Base-by-base conservation (phyloP, 176 grass and related monocot genomes). In the Panicum miliaceum region DNA sequence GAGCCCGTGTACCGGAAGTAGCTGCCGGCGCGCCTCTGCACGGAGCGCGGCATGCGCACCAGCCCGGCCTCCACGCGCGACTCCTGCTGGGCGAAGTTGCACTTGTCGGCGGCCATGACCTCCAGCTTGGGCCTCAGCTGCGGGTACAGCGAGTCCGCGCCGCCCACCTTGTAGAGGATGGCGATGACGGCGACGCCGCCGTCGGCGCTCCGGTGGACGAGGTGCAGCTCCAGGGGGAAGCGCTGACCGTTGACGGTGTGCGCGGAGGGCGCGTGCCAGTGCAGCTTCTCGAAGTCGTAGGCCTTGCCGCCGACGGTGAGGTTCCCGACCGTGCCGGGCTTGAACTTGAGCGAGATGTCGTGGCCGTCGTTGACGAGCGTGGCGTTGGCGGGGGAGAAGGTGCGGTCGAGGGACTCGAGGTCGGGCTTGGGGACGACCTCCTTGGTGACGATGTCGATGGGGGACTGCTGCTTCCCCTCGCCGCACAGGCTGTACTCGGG, bases 1-100 rank as follows among this genome's bases (percentile, higher is more conserved):
- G 96, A 98, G 1, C 96, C 96, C 6, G n/a, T 5, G 51, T 98
- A 95, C 65, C 91, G 71, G 87, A 87, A 98, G 84, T 95, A 92
- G 87, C 88, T 95, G 4, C 76, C 75, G 3, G 81, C 83, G 1
- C 72, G 91, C 77, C 86, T 87, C 80, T 84, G 50, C 73, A 95
- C n/a, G n/a, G n/a, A n/a, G 57, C 15, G 84, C 68, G 22, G 73
- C 16, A 86, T 58, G 23, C 89, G 84, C 34, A 93, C 23, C 1
- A 79, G 0, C 0, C 82, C 89, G 11, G 15, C 71, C 2, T 42
- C 41, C 2, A 92, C 64, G 0, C n/a, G 27, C 0, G 89, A 43
- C 5, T 80, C 89, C 85, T 97, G 60, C 22, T 97, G 79, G 2
- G 1, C 35, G 47, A 38, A 61, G 75, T 22, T 5, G 66, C 91